Percentiles rank a stretch among this genome's conserved stretches.
phyloP scores from a whole-genome alignment of 257 asterid species.

The Penstemon barbatus region DNA sequence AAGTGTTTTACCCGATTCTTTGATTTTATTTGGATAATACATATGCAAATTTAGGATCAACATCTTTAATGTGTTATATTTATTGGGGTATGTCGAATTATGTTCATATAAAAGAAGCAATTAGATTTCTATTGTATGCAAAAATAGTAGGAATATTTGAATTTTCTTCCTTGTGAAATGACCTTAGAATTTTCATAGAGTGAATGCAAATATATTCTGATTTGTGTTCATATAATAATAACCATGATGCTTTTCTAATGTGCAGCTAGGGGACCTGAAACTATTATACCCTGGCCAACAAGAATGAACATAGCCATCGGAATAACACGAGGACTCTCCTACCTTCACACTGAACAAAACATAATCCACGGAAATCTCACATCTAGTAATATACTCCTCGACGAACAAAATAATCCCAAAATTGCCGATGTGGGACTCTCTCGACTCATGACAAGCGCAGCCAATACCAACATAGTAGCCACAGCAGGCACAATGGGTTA shows the following conservation, averaged over 20 bases:
- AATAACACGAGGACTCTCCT: slow-evolving; percentile 63
- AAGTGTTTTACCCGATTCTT: slow-evolving; percentile 17
- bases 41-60: not conserved
- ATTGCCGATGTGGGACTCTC: slow-evolving; percentile 57
- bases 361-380: slow-evolving; percentile 59
- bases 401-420: slow-evolving; percentile 60
- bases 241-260: not conserved
- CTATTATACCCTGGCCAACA: slow-evolving; percentile 64
- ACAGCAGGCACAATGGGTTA: slow-evolving; percentile 67
- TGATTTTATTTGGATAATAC: not conserved
- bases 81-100: too few species aligned
- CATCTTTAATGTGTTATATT: too few species aligned
- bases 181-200: too few species aligned
- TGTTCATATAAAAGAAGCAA: too few species aligned
- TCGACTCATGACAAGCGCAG: slow-evolving; percentile 49
- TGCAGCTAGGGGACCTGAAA: slow-evolving; percentile 55
- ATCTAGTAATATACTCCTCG: slow-evolving; percentile 71
- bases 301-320: slow-evolving; percentile 75
- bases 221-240: too few species aligned
- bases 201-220: too few species aligned
- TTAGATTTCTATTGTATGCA: too few species aligned
- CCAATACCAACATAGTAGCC: slow-evolving; percentile 41
- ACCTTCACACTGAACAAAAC: slow-evolving; percentile 62
- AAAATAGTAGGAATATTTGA: too few species aligned
- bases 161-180: too few species aligned